phyloP scores from a whole-genome alignment of 2,329 filamentous ascomycete genomes.

The Claviceps citrina region DNA sequence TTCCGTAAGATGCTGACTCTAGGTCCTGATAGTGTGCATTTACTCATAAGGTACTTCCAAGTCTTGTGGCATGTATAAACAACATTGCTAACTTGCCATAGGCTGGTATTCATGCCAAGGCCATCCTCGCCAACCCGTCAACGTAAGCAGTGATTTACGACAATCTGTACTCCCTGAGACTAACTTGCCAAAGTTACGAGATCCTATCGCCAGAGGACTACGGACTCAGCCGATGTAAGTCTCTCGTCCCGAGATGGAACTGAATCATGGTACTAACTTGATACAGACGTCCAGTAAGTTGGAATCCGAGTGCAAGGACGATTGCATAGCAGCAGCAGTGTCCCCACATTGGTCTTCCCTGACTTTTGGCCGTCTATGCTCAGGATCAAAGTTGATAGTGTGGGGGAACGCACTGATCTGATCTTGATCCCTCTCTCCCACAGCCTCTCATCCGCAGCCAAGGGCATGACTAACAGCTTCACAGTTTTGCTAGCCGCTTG shows the following conservation, averaged over 20 bases:
- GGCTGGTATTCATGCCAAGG: conserved; percentile 22
- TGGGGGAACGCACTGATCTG: not conserved
- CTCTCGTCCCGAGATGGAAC: not conserved
- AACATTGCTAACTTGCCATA: not conserved
- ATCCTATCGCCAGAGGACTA: conserved; percentile 69
- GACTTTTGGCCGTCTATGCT: not conserved
- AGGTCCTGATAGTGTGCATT: conserved; percentile 1
- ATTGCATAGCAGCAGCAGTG: not conserved
- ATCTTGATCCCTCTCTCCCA: not conserved
- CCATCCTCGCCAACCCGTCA: conserved; percentile 6
- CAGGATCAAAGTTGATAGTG: not conserved
- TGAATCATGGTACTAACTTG: not conserved
- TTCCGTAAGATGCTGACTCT: not conserved
- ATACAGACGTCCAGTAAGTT: conserved; percentile 2
- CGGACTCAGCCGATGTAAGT: conserved; percentile 7
- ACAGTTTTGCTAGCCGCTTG: conserved; percentile 21
- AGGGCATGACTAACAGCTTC: not conserved
- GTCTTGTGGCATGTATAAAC: not conserved
- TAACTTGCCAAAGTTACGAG: conserved; percentile 49
- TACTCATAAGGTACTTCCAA: conserved; percentile 1
- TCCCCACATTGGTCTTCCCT: not conserved
- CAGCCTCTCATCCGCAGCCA: too few species aligned
- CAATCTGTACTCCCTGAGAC: not conserved
- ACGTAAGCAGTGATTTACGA: not conserved
- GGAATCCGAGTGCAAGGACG: not conserved